Conservation (phyloP, 208 protist genomes). For the Trypanosoma theileri region DNA sequence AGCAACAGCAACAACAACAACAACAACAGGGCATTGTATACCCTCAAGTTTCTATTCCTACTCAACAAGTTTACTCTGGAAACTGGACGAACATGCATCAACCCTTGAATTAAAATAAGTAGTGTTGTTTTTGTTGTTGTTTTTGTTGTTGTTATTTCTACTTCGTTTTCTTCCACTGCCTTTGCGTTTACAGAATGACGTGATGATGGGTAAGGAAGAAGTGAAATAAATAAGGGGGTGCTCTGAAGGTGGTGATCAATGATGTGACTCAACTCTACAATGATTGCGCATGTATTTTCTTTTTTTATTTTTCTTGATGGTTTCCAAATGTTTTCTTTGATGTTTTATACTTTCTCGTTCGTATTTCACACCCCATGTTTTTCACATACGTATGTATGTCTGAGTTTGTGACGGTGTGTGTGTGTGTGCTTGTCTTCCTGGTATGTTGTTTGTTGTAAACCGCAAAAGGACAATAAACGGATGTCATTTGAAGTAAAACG, state of each 20-base stretch:
- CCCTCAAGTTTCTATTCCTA: constrained; percentile 8
- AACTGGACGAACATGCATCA: neutral
- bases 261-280: no score
- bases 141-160: constrained; percentile 6
- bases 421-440: no score
- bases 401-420: no score
- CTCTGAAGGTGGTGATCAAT: no score
- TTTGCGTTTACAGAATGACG: no score
- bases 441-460: no score
- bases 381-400: neutral
- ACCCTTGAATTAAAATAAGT: neutral
- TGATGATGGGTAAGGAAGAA: constrained; percentile 6
- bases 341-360: neutral
- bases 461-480: no score
- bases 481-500: no score
- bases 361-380: neutral
- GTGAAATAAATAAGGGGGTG: neutral
- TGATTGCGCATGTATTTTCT: no score
- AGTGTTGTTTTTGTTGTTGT: constrained; percentile 6
- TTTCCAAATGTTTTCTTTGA: constrained; percentile 1
- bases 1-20: constrained; percentile 5
- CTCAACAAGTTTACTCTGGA: constrained; percentile 9
- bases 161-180: constrained; percentile 7
- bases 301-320: neutral
- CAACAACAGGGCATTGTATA: constrained; percentile 5